Evolutionary conservation across 305 asterid genomes (phyloP), one percentile per base, ranked within the genome.

Genomic region (Fraxinus greggii): DNA sequence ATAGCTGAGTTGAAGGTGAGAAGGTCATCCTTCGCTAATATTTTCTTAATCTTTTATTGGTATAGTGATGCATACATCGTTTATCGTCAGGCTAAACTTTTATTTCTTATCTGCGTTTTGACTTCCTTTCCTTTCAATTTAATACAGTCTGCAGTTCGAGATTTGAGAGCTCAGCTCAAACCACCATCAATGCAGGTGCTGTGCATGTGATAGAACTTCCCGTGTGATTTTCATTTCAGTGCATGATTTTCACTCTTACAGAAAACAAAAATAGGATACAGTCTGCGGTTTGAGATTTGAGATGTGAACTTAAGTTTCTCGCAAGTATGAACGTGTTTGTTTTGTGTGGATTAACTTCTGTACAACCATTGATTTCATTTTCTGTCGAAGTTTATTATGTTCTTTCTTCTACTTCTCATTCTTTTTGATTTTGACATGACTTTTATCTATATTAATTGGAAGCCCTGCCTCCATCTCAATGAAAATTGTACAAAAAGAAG

Each of bases 161-260:
- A 94, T 81, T 89, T 91, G 88, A 93, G 98, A 91, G 90, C 93
- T 84, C 97, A 94, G 90, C 92, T 93, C 77, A 94, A 93, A 88
- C 98, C 98, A 26, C 95, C 97, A 40, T 94, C 97, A 26, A 89
- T 94, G 93, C 97, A 94, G 98, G 98, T 94, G 88, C 19, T 73
- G 54, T 38, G 45, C 81, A 69, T 72, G 61, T 36, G 61, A 8
- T 32, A 9, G 72, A 67, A 76, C 31, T 76, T 79, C 54, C 38
- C 23, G 26, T 15, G 75, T 77, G 42, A 48, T 32, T 79, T 63
- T 21, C 76, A 8, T 72, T 7, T 77, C 76, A 59, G 35, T 75
- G 48, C 65, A 7, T 79, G 82, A 28, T 54, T 63, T 54, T 82
- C 48, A 75, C 54, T 80, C 75, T 59, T n/a, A 72, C 7, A 4